A percentile compares a stretch with the other conserved stretches of the same genome.
phyloP scores from a whole-genome alignment of 768 basidiomycete genomes.

The Rhizopogon rudus region DNA sequence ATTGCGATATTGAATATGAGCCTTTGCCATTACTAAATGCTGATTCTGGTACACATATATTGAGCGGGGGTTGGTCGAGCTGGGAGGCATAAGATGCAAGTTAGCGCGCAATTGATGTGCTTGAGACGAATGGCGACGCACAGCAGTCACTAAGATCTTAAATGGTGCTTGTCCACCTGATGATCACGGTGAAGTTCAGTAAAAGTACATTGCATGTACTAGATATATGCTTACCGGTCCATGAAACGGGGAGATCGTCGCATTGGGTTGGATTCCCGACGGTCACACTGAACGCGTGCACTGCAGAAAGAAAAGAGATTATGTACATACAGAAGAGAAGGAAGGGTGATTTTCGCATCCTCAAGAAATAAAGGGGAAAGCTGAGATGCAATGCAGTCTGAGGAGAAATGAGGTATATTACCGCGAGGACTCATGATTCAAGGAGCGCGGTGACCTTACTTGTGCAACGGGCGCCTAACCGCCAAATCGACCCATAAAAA shows the following conservation, averaged over 20 bases:
- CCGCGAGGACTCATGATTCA: neutral
- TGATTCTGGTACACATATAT: slow-evolving; percentile 47
- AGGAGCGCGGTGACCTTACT: no score
- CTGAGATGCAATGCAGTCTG: neutral
- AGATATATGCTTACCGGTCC: slow-evolving; percentile 45
- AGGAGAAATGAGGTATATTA: neutral
- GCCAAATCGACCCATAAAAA: no score
- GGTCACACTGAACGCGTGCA: slow-evolving; percentile 39
- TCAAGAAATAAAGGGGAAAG: slow-evolving; percentile 4
- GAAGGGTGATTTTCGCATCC: slow-evolving; percentile 22
- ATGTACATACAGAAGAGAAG: slow-evolving; percentile 12
- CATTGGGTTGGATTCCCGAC: slow-evolving; percentile 54
- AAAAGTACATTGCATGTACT: neutral
- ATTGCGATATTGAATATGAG: slow-evolving; percentile 38
- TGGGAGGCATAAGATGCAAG: slow-evolving; percentile 15
- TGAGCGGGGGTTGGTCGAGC: slow-evolving; percentile 49
- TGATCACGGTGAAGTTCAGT: neutral
- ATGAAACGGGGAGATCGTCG: slow-evolving; percentile 51
- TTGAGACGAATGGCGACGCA: slow-evolving; percentile 18
- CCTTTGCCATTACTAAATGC: slow-evolving; percentile 52
- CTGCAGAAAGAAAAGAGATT: slow-evolving; percentile 17
- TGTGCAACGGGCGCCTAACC: no score
- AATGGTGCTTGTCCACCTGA: slow-evolving; percentile 58
- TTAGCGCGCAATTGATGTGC: neutral
- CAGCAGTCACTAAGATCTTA: slow-evolving; percentile 44